A percentile compares a stretch with the other conserved stretches of the same genome.
Conservation (phyloP, 371 early-diverging fungal genomes). For the Funneliformis caledonium region DNA sequence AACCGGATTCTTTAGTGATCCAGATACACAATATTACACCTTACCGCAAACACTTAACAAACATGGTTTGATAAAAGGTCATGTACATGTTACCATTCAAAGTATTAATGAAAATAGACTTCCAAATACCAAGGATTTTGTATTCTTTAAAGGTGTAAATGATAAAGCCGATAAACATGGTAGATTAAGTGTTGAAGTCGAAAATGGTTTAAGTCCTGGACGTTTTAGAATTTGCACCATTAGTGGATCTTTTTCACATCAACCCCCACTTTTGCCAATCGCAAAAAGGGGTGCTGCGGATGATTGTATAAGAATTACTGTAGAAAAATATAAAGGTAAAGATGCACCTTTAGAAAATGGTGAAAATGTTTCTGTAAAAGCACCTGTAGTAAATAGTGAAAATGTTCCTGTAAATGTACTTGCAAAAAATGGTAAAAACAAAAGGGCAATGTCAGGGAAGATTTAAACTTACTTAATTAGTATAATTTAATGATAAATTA, state of each 20-base stretch:
- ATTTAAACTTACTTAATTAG: too few relatives aligned
- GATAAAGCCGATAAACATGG: background rate
- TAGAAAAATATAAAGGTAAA: background rate
- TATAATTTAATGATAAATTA: too few relatives aligned
- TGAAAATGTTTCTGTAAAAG: too few relatives aligned
- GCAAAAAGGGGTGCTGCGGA: constrained; percentile 12
- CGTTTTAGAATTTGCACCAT: constrained; percentile 13
- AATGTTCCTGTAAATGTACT: too few relatives aligned
- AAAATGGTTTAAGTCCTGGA: constrained; percentile 1
- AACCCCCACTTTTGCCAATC: constrained; percentile 18
- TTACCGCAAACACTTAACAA: background rate
- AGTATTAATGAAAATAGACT: background rate
- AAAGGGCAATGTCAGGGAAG: too few relatives aligned
- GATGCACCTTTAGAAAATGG: too few relatives aligned
- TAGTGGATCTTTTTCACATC: background rate
- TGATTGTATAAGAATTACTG: constrained; percentile 27
- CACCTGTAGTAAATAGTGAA: too few relatives aligned
- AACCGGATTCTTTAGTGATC: constrained; percentile 27
- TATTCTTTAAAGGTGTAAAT: constrained; percentile 29
- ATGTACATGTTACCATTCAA: constrained; percentile 32
- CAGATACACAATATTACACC: background rate
- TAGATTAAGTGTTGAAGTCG: background rate
- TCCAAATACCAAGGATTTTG: background rate
- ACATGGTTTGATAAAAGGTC: constrained; percentile 1
- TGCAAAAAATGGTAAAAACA: too few relatives aligned